Conservation (phyloP, 208 protist species). For the Trypanosoma theileri region DNA sequence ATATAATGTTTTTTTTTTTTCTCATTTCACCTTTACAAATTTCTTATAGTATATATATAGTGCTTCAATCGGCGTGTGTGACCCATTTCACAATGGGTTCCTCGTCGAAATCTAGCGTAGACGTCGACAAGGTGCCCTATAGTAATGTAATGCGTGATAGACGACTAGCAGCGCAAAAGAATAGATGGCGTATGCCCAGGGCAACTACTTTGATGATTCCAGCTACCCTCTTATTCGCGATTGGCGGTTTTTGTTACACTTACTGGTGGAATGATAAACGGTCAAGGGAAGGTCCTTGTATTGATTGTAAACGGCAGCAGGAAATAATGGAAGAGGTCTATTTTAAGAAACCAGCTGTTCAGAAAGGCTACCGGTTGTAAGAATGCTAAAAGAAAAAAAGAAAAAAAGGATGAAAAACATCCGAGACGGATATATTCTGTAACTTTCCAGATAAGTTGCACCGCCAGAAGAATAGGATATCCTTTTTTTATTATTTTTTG, state of each 20-base stretch:
- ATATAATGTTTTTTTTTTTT: constrained; percentile 14
- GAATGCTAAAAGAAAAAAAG: too few species aligned
- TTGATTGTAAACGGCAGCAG: constrained; percentile 79
- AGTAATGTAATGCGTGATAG: constrained; percentile 16
- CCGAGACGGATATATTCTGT: too few species aligned
- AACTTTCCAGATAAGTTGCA: too few species aligned
- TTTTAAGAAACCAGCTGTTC: constrained; percentile 49
- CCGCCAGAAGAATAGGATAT: not conserved
- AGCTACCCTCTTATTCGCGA: constrained; percentile 54
- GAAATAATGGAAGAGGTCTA: constrained; percentile 87
- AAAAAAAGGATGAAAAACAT: too few species aligned
- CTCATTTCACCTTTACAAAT: not conserved
- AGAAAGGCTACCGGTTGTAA: constrained; percentile 64
- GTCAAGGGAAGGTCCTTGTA: constrained; percentile 62
- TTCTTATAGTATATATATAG: not conserved
- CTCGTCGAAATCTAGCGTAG: not conserved
- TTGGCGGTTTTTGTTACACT: constrained; percentile 64
- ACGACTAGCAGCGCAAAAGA: constrained; percentile 9
- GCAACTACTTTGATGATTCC: constrained; percentile 48
- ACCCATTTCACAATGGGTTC: constrained; percentile 3
- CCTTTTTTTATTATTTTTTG: constrained; percentile 9
- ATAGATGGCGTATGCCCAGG: constrained; percentile 20
- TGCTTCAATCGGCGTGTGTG: not conserved
- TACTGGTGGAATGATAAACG: constrained; percentile 71
- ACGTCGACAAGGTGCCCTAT: constrained; percentile 17